phyloP scores from a whole-genome alignment of 2,329 filamentous ascomycete genomes.

The Diaporthe sp. region DNA sequence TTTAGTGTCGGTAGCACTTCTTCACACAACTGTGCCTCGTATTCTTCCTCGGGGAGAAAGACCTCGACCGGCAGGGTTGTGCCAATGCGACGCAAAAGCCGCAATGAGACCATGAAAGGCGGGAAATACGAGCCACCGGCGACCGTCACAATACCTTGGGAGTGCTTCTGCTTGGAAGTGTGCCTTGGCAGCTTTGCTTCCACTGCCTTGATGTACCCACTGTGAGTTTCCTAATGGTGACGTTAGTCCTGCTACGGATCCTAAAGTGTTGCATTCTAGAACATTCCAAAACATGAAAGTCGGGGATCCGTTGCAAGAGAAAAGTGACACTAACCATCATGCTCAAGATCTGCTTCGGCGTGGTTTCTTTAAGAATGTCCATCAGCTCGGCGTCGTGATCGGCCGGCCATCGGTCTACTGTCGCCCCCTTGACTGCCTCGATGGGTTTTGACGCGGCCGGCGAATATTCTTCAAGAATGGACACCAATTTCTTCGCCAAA shows the following conservation, averaged over 20 bases:
- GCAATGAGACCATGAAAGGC: slow-evolving; percentile 53
- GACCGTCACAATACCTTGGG: slow-evolving; percentile 6
- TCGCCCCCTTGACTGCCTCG: background rate
- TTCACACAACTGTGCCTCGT: slow-evolving; percentile 44
- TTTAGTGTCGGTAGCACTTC: slow-evolving; percentile 41
- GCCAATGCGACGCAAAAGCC: slow-evolving; percentile 61
- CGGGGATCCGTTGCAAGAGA: too few relatives aligned
- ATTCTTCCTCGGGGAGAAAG: slow-evolving; percentile 44
- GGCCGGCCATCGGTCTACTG: background rate
- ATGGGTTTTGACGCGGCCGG: background rate
- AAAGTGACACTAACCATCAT: too few relatives aligned
- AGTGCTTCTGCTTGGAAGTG: background rate
- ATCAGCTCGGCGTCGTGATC: background rate
- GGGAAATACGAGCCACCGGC: background rate
- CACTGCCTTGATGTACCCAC: background rate
- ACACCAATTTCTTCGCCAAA: background rate
- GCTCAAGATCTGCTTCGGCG: background rate
- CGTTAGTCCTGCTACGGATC: too few relatives aligned
- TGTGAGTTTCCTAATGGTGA: too few relatives aligned
- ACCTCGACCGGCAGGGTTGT: slow-evolving; percentile 58
- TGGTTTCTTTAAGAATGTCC: slow-evolving; percentile 6
- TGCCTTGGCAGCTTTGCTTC: background rate
- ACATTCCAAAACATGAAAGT: too few relatives aligned
- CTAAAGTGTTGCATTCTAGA: too few relatives aligned
- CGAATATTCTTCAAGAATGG: background rate